Evolutionary conservation across 106 monocot species (phyloP), one percentile per base, ranked within the genome.

Genomic region (Amphibolis antarctica): DNA sequence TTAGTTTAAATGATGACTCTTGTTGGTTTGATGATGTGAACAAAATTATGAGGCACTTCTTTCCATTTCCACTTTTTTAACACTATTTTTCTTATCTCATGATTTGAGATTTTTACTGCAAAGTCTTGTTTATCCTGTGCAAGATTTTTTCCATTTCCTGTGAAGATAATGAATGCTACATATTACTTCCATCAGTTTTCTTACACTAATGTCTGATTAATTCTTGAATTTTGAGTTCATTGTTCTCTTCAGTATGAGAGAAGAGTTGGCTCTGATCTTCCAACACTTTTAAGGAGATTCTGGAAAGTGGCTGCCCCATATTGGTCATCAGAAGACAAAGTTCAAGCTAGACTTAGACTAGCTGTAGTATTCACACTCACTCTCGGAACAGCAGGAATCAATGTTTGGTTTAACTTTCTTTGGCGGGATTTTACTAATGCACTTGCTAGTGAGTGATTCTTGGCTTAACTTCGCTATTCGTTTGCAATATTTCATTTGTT

Each of bases 241-340:
- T 57, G 24, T 28, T 28, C 43, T 60, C 20, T 11, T 60, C 11
- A 83, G 83, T 76, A 78, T 68, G 83, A 81, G 22, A 49, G 62
- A 63, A 81, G 86, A 70, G 82, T 57, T 9, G 74, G 50, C 54
- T 62, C 94, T 12, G 82, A 89, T 28, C 58, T 89, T 50, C 44
- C 65, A 18, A 89, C 89, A 27, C 82, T 89, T 63, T 62, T 75
- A 14, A 86, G 77, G 49, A 86, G 94, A 71, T 86, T 96, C 62
- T 96, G 81, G 83, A 89, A 96, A 67, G 86, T 89, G 19, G 94
- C 94, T 64, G 83, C 86, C 15, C 94, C 94, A 29, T 96, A 96
- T 68, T 96, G 94, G 89, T 89, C 77, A 20, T 94, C 94, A 24
- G 94, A 94, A 63, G 94, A 94, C 69, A 89, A 94, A 72, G 64